These are phyloP conservation scores for Melaleuca alternifolia DNA, from an alignment of 345 rosid species.

Conservation along the genomic window DNA sequence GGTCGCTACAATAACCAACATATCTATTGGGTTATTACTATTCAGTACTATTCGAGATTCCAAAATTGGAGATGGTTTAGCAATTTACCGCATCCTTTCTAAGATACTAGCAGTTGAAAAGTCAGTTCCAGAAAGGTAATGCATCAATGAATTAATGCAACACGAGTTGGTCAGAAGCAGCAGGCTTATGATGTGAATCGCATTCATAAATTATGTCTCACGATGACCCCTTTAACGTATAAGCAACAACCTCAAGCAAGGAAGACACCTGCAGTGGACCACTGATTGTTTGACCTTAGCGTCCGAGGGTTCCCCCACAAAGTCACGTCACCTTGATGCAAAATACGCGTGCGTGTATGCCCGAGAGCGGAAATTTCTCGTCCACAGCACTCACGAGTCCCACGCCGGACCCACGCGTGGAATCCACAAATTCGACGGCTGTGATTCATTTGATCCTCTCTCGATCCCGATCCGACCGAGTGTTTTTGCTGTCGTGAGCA, in stretches of 20 bases:
- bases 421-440: not conserved
- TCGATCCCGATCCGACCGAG: not conserved
- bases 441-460: not conserved
- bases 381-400: not conserved
- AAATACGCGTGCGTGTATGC: not conserved
- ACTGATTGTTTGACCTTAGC: not conserved
- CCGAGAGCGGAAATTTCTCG: not conserved
- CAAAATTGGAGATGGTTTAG: accelerated
- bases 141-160: not conserved
- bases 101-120: not conserved
- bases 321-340: not conserved
- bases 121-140: not conserved
- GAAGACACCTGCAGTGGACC: too few species aligned
- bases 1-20: not conserved
- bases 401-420: not conserved
- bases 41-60: not conserved
- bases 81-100: not conserved
- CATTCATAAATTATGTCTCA: too few species aligned
- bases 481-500: not conserved
- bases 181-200: not conserved
- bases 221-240: too few species aligned
- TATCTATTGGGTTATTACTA: not conserved
- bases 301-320: not conserved
- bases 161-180: not conserved
- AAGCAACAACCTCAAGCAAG: too few species aligned